Evolutionary conservation across 331 rosid species (phyloP).

Genomic region (Saraca asoca): DNA sequence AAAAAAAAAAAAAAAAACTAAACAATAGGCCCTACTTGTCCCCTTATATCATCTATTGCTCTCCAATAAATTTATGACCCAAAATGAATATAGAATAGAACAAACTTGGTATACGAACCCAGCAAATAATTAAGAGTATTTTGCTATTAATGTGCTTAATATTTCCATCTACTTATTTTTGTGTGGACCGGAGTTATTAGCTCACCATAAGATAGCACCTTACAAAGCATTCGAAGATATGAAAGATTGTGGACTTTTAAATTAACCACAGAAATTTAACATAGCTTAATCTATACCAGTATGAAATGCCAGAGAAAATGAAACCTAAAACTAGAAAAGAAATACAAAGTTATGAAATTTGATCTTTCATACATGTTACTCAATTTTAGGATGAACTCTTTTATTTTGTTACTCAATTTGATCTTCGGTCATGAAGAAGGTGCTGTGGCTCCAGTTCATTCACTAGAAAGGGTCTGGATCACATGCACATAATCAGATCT

Average conservation of each 20-base stretch:
- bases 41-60: not conserved
- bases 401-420: slow-evolving; percentile 14
- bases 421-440: slow-evolving; percentile 96
- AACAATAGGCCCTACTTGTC: not conserved
- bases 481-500: slow-evolving; percentile 41
- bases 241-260: slow-evolving; percentile 19
- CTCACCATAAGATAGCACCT: slow-evolving; percentile 19
- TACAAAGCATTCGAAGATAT: slow-evolving; percentile 21
- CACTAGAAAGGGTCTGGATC: slow-evolving; percentile 85
- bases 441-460: slow-evolving; percentile 92
- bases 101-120: slow-evolving; percentile 13
- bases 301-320: slow-evolving; percentile 6
- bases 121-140: slow-evolving; percentile 7
- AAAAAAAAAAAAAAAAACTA: slow-evolving; percentile 10
- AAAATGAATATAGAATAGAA: slow-evolving; percentile 24
- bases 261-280: slow-evolving; percentile 17
- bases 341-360: slow-evolving; percentile 22
- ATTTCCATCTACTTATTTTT: slow-evolving; percentile 12
- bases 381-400: slow-evolving; percentile 27
- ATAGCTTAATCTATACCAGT: slow-evolving; percentile 5
- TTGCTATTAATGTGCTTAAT: slow-evolving; percentile 28
- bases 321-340: slow-evolving; percentile 7
- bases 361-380: slow-evolving; percentile 48
- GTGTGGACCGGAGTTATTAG: slow-evolving; percentile 19
- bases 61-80: not conserved